Evolutionary conservation across 2,329 filamentous ascomycete genomes (phyloP), one percentile per base, ranked within the genome.

Genomic region (Microcera coccophila): DNA sequence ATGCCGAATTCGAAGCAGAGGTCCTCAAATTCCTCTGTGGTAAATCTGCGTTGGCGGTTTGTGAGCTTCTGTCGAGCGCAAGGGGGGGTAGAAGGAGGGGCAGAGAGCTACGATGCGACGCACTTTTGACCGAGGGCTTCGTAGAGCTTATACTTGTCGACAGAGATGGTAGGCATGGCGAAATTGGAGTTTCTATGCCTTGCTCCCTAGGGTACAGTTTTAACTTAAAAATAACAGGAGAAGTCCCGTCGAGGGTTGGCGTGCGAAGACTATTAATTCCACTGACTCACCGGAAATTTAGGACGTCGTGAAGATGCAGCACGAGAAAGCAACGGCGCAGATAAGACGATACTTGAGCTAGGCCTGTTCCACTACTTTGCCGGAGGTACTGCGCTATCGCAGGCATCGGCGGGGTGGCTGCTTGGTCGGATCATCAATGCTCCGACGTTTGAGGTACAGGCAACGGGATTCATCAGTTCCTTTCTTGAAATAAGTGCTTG

Each of bases 1-100:
- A 98, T 94, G 47, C 90, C 90, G 64, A 95, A 98, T 62, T 98
- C 91, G 78, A 98, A 98, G 70, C 93, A 97, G 57, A 98, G 77
- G 63, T 95, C 87, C 68, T 98, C 93, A 63, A 98, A 98, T 62
- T 95, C 88, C 60, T 95, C 82, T 52, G 88, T 93, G 42, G 91
- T 95, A 69, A 87, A 91, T 55, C 86, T 90, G 47, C 31, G 32
- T 41, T 14, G 22, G 16, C 17, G 21, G 18, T 31, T 26, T 31
- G 36, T 38, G 39, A 18, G 43, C 16, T 26, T 11, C 44, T 19
- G 42, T 34, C 47, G 53, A n/a, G 15, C n/a, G 8, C 29, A 8
- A 5, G 15, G 29, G 29, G 29, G 50, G 37, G 48, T 41, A 45
- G 44, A 40, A 35, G 50, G 38, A 50, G 47, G 47, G 40, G 46